Evolutionary conservation across 495 filamentous ascomycete species (phyloP).

Genomic region (Aspergillus sparsus): DNA sequence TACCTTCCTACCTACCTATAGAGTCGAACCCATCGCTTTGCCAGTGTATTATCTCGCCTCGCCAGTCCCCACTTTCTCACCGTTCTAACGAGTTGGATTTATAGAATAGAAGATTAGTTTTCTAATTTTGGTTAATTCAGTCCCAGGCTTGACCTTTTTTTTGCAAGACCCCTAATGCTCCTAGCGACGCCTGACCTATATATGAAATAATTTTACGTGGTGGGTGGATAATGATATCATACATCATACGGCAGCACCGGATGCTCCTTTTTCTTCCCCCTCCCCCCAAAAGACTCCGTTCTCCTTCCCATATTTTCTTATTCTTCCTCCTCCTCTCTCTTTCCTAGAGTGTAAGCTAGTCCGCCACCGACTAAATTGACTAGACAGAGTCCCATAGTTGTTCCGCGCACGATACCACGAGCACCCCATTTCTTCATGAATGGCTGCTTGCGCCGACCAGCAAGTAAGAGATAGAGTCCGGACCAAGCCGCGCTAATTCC

Average conservation of each 20-base stretch:
- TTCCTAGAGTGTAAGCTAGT: slow-evolving; percentile 67
- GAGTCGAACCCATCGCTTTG: no score
- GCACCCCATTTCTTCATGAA: slow-evolving; percentile 62
- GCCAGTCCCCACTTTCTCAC: no score
- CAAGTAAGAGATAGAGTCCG: slow-evolving; percentile 78
- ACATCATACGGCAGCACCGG: not conserved
- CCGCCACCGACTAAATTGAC: slow-evolving; percentile 72
- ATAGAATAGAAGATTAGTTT: no score
- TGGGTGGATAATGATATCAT: no score
- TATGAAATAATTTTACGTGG: slow-evolving; percentile 1
- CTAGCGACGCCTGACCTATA: not conserved
- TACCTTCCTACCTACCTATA: no score
- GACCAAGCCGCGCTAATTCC: slow-evolving; percentile 86
- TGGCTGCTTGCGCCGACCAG: slow-evolving; percentile 61
- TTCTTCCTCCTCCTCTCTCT: slow-evolving; percentile 56
- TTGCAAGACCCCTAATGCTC: no score
- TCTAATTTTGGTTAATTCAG: no score
- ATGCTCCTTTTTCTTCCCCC: not conserved
- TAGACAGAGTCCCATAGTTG: slow-evolving; percentile 68
- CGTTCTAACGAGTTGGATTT: no score
- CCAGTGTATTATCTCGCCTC: no score
- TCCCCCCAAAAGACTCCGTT: not conserved
- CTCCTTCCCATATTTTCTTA: slow-evolving; percentile 14
- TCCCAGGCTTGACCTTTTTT: no score
- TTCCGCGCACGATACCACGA: slow-evolving; percentile 68